These are phyloP conservation scores for Pythium aristosporum DNA, from an alignment of 352 stramenopile species.

Conservation along the genomic window DNA sequence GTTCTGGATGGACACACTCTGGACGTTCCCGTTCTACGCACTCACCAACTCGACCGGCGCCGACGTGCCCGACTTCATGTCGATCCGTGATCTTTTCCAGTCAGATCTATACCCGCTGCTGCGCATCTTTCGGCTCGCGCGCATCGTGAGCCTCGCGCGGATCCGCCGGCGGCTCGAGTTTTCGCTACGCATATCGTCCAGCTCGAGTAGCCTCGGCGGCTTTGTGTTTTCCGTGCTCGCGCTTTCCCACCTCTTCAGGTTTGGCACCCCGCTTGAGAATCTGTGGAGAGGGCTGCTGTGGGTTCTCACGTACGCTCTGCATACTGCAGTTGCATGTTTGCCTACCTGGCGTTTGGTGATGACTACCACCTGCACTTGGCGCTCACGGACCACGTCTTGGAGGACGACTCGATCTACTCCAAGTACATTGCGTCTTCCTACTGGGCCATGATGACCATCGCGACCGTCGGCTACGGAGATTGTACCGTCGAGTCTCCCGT, in stretches of 20 bases:
- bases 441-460: slow-evolving; percentile 88
- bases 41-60: slow-evolving; percentile 25
- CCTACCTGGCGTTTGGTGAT: slow-evolving; percentile 64
- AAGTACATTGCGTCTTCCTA: slow-evolving; percentile 84
- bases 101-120: slow-evolving; percentile 49
- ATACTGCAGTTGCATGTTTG: slow-evolving; percentile 55
- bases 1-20: slow-evolving; percentile 62
- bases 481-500: slow-evolving; percentile 34
- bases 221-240: slow-evolving; percentile 72
- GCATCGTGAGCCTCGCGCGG: slow-evolving; percentile 50
- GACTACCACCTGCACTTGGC: slow-evolving; percentile 47
- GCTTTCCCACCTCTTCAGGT: slow-evolving; percentile 79
- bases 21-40: slow-evolving; percentile 69
- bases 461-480: slow-evolving; percentile 76
- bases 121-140: slow-evolving; percentile 47
- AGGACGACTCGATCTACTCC: slow-evolving; percentile 51
- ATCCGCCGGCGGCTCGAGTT: slow-evolving; percentile 67
- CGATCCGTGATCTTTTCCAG: slow-evolving; percentile 21
- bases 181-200: slow-evolving; percentile 76
- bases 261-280: neutral
- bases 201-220: slow-evolving; percentile 67
- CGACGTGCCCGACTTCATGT: slow-evolving; percentile 27
- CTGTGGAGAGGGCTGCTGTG: neutral
- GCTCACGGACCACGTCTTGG: slow-evolving; percentile 37
- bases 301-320: neutral